Conservation (phyloP, 768 basidiomycete genomes). For the Suillus variegatus region DNA sequence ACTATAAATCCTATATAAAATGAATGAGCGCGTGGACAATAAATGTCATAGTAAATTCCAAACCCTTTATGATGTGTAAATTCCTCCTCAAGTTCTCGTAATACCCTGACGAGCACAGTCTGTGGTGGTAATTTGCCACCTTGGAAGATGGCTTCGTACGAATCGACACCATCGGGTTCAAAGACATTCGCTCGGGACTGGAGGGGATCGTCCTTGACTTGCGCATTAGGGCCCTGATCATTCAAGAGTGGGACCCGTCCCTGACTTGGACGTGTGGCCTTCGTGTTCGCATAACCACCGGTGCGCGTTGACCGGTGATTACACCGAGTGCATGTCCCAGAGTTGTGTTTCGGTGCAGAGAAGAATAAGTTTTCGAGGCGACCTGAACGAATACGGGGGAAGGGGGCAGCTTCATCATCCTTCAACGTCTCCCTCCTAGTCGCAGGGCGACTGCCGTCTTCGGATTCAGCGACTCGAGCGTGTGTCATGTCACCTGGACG, state of each 20-base stretch:
- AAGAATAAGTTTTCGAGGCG: constrained; percentile 82
- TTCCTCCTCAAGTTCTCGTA: constrained; percentile 91
- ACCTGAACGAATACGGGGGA: constrained; percentile 82
- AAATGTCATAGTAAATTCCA: constrained; percentile 23
- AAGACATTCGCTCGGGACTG: background rate
- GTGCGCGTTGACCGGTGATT: constrained; percentile 33
- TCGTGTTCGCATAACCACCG: background rate
- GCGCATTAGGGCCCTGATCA: constrained; percentile 46
- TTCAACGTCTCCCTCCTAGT: background rate
- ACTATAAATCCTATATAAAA: constrained; percentile 71
- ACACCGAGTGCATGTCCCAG: constrained; percentile 68
- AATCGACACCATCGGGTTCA: background rate
- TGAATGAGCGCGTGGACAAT: constrained; percentile 12
- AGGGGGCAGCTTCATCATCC: constrained; percentile 51
- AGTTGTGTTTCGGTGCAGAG: constrained; percentile 74
- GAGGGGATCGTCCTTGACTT: constrained; percentile 41
- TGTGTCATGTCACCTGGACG: background rate
- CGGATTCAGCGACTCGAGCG: background rate
- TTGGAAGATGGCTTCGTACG: constrained; percentile 11
- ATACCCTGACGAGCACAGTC: constrained; percentile 79
- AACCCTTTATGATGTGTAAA: constrained; percentile 95
- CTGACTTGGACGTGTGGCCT: background rate
- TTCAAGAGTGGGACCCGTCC: background rate
- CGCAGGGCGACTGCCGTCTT: background rate
- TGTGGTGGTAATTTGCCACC: constrained; percentile 65